These are phyloP conservation scores for Fimicolochytrium jonesii DNA, from an alignment of 192 early-diverging fungal genomes.

Conservation along the genomic window DNA sequence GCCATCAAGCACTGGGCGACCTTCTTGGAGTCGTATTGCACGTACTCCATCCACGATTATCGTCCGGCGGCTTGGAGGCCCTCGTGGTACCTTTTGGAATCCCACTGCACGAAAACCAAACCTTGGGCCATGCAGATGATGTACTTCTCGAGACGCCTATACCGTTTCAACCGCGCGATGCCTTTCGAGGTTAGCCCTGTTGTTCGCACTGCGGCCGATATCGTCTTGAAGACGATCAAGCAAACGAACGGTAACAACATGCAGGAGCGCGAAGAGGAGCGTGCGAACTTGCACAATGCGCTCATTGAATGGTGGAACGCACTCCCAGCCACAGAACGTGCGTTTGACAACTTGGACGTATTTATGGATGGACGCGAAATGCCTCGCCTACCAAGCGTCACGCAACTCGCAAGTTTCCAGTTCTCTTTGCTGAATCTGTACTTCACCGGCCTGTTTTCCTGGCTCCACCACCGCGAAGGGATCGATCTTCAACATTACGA, in stretches of 20 bases:
- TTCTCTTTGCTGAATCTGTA: constrained; percentile 17
- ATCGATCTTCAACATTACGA: not conserved
- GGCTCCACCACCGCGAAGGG: constrained; percentile 16
- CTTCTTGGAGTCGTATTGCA: constrained; percentile 3
- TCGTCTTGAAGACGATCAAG: constrained; percentile 5
- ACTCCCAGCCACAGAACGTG: constrained; percentile 7
- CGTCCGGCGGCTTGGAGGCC: constrained; percentile 10
- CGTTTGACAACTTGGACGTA: constrained; percentile 7
- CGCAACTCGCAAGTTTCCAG: constrained; percentile 16
- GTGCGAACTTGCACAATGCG: constrained; percentile 4
- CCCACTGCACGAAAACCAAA: constrained; percentile 4
- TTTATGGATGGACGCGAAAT: not conserved
- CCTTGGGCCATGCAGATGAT: constrained; percentile 18
- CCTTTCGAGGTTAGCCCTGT: not conserved
- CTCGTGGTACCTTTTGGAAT: not conserved
- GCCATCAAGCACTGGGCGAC: not conserved
- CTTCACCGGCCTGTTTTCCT: constrained; percentile 1
- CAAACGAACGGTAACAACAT: not conserved
- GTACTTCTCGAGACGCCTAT: constrained; percentile 12
- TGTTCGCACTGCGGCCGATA: constrained; percentile 6
- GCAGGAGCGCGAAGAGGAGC: constrained; percentile 5
- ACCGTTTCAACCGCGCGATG: constrained; percentile 5
- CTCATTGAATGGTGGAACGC: constrained; percentile 15
- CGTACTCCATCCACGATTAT: constrained; percentile 14
- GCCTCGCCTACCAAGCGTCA: constrained; percentile 16